Evolutionary conservation across 192 early-diverging fungal species (phyloP).

Genomic region (Coemansia sp.): DNA sequence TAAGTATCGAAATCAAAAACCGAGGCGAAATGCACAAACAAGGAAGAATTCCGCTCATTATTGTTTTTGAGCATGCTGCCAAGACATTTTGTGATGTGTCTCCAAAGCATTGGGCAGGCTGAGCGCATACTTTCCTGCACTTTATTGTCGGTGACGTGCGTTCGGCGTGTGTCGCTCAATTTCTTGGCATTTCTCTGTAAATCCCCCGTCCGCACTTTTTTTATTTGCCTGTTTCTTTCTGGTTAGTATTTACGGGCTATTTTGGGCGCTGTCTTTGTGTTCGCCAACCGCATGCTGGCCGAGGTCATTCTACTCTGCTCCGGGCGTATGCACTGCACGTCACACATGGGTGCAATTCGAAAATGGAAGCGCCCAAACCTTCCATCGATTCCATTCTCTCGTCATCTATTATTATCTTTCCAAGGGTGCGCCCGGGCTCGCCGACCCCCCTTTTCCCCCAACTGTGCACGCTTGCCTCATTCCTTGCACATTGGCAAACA

Average conservation of each 20-base stretch:
- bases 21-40: too few relatives aligned
- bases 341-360: not conserved
- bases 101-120: not conserved
- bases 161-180: slow-evolving; percentile 2
- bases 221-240: not conserved
- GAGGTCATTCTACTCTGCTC: not conserved
- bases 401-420: slow-evolving; percentile 1
- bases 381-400: slow-evolving; percentile 3
- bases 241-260: not conserved
- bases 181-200: slow-evolving; percentile 14
- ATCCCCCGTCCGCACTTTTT: too few relatives aligned
- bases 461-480: not conserved
- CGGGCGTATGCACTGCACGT: not conserved
- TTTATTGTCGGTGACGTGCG: slow-evolving; percentile 2
- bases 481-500: not conserved
- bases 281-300: not conserved
- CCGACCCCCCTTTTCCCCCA: not conserved
- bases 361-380: slow-evolving; percentile 5
- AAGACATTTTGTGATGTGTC: slow-evolving; percentile 1
- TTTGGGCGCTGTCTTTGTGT: not conserved
- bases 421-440: not conserved
- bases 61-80: not conserved
- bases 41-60: not conserved
- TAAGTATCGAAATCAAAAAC: not conserved
- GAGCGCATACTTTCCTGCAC: not conserved